These are phyloP conservation scores for Cladosporium sp. DNA, from an alignment of 2,329 filamentous ascomycete species.

Conservation along the genomic window DNA sequence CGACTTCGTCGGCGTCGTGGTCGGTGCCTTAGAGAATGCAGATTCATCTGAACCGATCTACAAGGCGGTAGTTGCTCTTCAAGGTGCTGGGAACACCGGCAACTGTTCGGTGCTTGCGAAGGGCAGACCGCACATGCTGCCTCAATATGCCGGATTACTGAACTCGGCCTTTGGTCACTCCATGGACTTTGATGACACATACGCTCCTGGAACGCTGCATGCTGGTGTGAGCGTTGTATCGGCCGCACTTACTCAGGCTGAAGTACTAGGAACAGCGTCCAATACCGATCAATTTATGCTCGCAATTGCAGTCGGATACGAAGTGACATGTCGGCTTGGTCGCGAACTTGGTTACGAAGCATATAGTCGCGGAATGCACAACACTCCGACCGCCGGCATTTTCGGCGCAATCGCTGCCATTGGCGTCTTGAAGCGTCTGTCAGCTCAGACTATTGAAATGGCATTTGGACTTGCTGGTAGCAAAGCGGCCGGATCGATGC, in stretches of 20 bases:
- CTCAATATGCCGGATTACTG: constrained; percentile 37
- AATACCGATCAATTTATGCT: constrained; percentile 25
- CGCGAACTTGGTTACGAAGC: constrained; percentile 30
- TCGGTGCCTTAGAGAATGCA: constrained; percentile 22
- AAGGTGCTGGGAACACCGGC: constrained; percentile 20
- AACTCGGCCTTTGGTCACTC: constrained; percentile 40
- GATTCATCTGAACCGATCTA: constrained; percentile 24
- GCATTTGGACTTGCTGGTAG: constrained; percentile 34
- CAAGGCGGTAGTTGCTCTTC: constrained; percentile 21
- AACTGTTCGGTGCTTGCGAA: constrained; percentile 32
- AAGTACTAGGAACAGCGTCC: constrained; percentile 19
- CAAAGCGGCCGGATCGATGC: constrained; percentile 35
- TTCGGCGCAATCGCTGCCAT: constrained; percentile 33
- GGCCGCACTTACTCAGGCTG: constrained; percentile 31
- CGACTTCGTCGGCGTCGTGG: constrained; percentile 26
- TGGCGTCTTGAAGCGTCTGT: constrained; percentile 24
- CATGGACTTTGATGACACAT: constrained; percentile 43
- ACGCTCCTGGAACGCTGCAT: constrained; percentile 37
- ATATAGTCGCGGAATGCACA: constrained; percentile 35
- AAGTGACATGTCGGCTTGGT: constrained; percentile 30
- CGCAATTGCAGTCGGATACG: constrained; percentile 31
- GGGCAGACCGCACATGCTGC: constrained; percentile 28
- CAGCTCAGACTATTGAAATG: constrained; percentile 23
- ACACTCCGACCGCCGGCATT: constrained; percentile 32
- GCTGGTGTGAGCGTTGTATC: constrained; percentile 37